Evolutionary conservation across 1,139 yeast species (phyloP).

Genomic region (Zhuliangozyma parablackwelliae): DNA sequence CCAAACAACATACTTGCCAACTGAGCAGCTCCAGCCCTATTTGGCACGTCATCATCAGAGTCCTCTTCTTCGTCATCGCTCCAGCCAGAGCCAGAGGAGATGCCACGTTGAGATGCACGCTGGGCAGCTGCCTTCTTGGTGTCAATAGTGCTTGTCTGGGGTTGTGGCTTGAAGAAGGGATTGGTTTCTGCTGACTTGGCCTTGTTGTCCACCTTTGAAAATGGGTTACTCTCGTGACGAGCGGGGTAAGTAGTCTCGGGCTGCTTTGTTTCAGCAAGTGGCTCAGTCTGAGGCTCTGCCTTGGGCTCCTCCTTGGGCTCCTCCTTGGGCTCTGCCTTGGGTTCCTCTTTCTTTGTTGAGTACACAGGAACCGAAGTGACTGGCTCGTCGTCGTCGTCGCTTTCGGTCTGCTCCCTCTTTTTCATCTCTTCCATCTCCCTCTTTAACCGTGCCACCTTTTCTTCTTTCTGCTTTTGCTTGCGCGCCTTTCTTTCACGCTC

Average conservation of each 20-base stretch:
- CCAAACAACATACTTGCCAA: constrained; percentile 62
- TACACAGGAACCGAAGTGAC: constrained; percentile 20
- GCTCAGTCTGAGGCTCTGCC: constrained; percentile 6
- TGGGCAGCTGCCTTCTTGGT: constrained; percentile 58
- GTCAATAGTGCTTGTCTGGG: constrained; percentile 37
- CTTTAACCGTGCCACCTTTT: constrained; percentile 53
- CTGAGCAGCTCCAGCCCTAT: constrained; percentile 56
- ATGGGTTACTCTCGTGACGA: constrained; percentile 26
- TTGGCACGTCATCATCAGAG: constrained; percentile 44
- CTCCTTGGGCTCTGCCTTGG: constrained; percentile 5
- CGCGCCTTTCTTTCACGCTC: constrained; percentile 45
- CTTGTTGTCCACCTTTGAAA: constrained; percentile 23
- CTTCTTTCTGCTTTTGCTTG: constrained; percentile 53
- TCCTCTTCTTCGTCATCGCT: constrained; percentile 56
- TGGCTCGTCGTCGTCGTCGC: constrained; percentile 36
- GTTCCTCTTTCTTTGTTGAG: constrained; percentile 6
- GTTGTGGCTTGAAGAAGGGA: constrained; percentile 49
- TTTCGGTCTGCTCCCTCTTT: constrained; percentile 28
- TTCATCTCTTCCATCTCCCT: constrained; percentile 63
- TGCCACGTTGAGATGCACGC: constrained; percentile 62
- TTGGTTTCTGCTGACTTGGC: constrained; percentile 10
- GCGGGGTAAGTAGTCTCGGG: constrained; percentile 4
- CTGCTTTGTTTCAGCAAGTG: background rate
- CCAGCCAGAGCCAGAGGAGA: constrained; percentile 51
- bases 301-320: constrained; percentile 7